Percentiles rank a stretch among this genome's conserved stretches.
Conservation (phyloP, 768 basidiomycete species). For the Tylopilus vinaceipallidus region DNA sequence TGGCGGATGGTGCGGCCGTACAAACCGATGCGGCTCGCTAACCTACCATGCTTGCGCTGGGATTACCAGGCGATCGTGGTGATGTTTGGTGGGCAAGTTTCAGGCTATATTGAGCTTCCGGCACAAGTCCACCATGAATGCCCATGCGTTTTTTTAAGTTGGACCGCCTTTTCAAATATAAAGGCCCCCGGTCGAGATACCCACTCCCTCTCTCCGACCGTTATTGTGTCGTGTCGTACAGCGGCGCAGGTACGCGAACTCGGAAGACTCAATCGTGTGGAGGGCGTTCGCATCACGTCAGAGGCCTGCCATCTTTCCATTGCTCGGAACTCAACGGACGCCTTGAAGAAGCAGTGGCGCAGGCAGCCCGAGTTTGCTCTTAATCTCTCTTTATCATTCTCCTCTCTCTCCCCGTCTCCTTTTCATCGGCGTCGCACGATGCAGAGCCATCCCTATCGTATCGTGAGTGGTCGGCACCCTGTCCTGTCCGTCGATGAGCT, state of each 20-base stretch:
- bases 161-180: neutral
- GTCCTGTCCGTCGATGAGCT: conserved; percentile 13
- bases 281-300: neutral
- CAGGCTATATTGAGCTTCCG: too few relatives aligned
- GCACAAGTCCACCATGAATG: too few relatives aligned
- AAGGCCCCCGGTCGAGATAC: neutral
- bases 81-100: neutral
- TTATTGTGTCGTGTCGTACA: neutral
- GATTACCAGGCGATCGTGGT: too few relatives aligned
- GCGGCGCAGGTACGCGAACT: neutral
- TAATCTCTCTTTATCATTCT: neutral
- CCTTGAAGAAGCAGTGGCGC: neutral
- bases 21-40: neutral
- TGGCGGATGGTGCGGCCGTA: neutral
- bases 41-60: neutral
- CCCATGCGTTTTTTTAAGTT: too few relatives aligned
- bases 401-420: neutral
- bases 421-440: conserved; percentile 4
- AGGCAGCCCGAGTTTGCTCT: neutral
- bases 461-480: conserved; percentile 7
- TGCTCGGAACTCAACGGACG: neutral
- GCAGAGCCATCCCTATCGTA: conserved; percentile 3
- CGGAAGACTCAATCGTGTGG: neutral
- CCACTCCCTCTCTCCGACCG: neutral
- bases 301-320: too few relatives aligned